Evolutionary conservation across 2,329 filamentous ascomycete genomes (phyloP).

Genomic region (Fusarium coicis): DNA sequence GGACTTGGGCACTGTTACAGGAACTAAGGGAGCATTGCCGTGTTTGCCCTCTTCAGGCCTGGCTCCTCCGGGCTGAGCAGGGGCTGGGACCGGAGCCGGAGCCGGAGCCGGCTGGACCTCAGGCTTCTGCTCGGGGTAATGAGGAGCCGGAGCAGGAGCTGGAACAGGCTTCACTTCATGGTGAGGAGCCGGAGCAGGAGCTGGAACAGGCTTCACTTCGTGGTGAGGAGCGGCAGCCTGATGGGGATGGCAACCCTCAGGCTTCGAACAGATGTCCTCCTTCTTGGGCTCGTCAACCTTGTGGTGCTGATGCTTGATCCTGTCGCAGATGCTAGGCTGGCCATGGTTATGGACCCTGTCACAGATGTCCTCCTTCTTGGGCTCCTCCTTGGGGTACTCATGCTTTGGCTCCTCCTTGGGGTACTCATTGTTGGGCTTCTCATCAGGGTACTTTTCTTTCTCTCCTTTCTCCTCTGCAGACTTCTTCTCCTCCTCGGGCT

Average conservation of each 20-base stretch:
- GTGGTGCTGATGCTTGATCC: background rate
- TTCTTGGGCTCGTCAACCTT: slow-evolving; percentile 16
- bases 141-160: background rate
- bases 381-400: background rate
- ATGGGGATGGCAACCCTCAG: background rate
- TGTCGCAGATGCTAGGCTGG: slow-evolving; percentile 3
- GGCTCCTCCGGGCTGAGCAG: too few species aligned
- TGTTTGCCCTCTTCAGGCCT: background rate
- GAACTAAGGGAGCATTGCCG: slow-evolving; percentile 7
- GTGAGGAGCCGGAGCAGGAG: background rate
- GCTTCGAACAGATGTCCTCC: slow-evolving; percentile 21
- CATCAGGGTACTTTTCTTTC: background rate
- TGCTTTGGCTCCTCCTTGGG: background rate
- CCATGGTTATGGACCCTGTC: slow-evolving; percentile 8
- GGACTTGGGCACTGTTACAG: slow-evolving; percentile 34
- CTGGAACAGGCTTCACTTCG: background rate
- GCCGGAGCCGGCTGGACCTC: background rate
- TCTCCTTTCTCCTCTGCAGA: background rate
- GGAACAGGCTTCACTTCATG: background rate
- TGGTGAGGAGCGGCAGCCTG: background rate
- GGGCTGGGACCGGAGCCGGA: too few species aligned
- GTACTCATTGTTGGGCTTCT: background rate
- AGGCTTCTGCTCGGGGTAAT: background rate
- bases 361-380: slow-evolving; percentile 15
- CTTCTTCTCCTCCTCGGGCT: background rate